phyloP scores from a whole-genome alignment of 257 asterid genomes.

The Paraleonurus japonicus region DNA sequence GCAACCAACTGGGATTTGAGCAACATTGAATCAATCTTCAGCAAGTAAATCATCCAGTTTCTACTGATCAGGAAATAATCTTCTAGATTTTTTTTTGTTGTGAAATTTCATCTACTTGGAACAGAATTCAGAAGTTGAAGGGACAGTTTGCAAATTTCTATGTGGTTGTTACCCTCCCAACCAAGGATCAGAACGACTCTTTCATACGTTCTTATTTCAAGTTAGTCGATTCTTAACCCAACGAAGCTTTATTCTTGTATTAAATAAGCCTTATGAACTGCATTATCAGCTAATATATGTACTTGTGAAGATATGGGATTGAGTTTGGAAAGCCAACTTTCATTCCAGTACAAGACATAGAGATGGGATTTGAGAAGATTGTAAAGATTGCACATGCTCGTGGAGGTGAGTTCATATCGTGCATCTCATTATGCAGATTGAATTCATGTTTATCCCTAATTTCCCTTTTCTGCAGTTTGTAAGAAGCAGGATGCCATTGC shows the following conservation, averaged over 20 bases:
- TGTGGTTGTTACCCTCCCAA: slow-evolving; percentile 80
- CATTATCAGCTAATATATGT: slow-evolving; percentile 22
- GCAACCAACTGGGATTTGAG: slow-evolving; percentile 60
- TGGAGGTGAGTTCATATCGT: slow-evolving; percentile 54
- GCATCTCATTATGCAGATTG: slow-evolving; percentile 16
- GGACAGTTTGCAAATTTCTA: slow-evolving; percentile 84
- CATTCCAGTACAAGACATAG: slow-evolving; percentile 75
- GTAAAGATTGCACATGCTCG: slow-evolving; percentile 88
- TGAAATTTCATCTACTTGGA: slow-evolving; percentile 22
- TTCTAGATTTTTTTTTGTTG: not conserved
- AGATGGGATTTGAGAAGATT: slow-evolving; percentile 95
- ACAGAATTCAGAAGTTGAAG: slow-evolving; percentile 71
- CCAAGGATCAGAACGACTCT: slow-evolving; percentile 69
- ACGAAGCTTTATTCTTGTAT: slow-evolving; percentile 6
- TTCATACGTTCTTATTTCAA: slow-evolving; percentile 73
- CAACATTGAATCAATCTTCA: slow-evolving; percentile 41
- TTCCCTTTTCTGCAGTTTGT: slow-evolving; percentile 55
- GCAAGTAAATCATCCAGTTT: slow-evolving; percentile 45
- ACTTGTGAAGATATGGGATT: slow-evolving; percentile 56
- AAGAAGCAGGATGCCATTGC: slow-evolving; percentile 72
- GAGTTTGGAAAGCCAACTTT: slow-evolving; percentile 85
- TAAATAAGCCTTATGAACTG: slow-evolving; percentile 5
- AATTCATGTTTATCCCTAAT: not conserved
- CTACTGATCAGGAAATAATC: not conserved
- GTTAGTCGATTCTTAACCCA: slow-evolving; percentile 38